Percentiles rank a stretch among this genome's conserved stretches.
Evolutionary conservation across 169 alveolate species (phyloP).

Genomic region (Sarcocystis neurona): DNA sequence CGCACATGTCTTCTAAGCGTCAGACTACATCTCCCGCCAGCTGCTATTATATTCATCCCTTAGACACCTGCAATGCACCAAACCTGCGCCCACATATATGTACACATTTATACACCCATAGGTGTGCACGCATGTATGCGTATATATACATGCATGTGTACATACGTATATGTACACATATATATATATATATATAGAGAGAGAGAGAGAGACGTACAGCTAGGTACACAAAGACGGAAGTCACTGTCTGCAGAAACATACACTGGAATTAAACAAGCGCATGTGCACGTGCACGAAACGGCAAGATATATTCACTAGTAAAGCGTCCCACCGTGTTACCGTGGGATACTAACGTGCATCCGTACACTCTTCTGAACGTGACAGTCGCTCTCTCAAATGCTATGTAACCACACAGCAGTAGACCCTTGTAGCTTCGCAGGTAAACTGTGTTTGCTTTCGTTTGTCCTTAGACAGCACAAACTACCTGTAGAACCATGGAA

Average conservation of each 20-base stretch:
- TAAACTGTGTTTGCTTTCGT: no score
- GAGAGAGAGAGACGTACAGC: not conserved
- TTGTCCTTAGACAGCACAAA: no score
- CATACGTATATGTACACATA: not conserved
- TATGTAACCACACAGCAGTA: no score
- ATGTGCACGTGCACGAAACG: not conserved
- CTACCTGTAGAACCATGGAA: no score
- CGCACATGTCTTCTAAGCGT: no score
- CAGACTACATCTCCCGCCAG: no score
- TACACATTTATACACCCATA: not conserved
- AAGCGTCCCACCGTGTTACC: no score
- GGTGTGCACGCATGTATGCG: not conserved
- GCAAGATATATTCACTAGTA: no score
- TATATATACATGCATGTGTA: conserved; percentile 27
- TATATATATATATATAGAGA: not conserved
- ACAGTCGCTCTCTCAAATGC: not conserved
- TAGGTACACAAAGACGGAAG: not conserved
- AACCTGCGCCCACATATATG: not conserved
- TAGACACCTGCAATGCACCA: not conserved
- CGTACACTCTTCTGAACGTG: not conserved
- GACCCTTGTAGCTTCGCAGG: no score
- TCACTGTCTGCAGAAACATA: not conserved
- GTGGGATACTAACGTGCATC: conserved; percentile 2
- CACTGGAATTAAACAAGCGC: not conserved
- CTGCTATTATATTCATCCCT: no score